These are phyloP conservation scores for Pichia membranifaciens DNA, from an alignment of 805 yeast genomes.

Conservation along the genomic window DNA sequence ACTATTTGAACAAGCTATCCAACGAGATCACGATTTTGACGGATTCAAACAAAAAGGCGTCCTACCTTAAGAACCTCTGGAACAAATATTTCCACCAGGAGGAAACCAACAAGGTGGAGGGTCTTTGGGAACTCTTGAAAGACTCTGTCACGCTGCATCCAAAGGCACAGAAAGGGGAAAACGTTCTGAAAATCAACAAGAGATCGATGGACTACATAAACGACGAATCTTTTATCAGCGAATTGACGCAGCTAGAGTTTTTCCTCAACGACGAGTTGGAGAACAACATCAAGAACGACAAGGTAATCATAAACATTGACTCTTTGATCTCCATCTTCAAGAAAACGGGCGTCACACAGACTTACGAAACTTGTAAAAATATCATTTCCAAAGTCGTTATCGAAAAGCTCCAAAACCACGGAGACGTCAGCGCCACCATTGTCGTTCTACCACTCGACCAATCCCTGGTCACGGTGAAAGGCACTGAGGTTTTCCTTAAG, in stretches of 20 bases:
- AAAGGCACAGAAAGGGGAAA: neutral
- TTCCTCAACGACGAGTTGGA: constrained; percentile 25
- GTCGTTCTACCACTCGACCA: constrained; percentile 31
- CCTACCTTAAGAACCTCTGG: constrained; percentile 21
- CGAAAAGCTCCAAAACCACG: constrained; percentile 3
- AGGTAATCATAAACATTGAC: constrained; percentile 36
- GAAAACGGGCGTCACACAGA: constrained; percentile 39
- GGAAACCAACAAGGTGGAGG: constrained; percentile 29
- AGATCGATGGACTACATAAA: constrained; percentile 32
- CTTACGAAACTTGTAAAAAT: constrained; percentile 35
- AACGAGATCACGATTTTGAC: constrained; percentile 24
- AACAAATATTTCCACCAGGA: constrained; percentile 21
- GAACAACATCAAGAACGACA: constrained; percentile 18
- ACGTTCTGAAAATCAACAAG: constrained; percentile 13
- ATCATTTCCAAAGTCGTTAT: constrained; percentile 28
- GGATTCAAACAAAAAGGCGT: constrained; percentile 6
- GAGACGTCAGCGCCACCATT: constrained; percentile 28
- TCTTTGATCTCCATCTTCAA: constrained; percentile 38
- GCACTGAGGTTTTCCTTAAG: constrained; percentile 9
- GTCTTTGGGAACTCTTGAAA: constrained; percentile 35
- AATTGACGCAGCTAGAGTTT: constrained; percentile 42
- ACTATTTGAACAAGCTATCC: constrained; percentile 23
- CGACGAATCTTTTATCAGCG: constrained; percentile 44
- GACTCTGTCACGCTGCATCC: constrained; percentile 12
- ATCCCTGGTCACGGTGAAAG: constrained; percentile 17